Percentiles rank a stretch among this genome's conserved stretches.
Conservation (phyloP, 345 rosid genomes). For the Ceriops zippeliana region DNA sequence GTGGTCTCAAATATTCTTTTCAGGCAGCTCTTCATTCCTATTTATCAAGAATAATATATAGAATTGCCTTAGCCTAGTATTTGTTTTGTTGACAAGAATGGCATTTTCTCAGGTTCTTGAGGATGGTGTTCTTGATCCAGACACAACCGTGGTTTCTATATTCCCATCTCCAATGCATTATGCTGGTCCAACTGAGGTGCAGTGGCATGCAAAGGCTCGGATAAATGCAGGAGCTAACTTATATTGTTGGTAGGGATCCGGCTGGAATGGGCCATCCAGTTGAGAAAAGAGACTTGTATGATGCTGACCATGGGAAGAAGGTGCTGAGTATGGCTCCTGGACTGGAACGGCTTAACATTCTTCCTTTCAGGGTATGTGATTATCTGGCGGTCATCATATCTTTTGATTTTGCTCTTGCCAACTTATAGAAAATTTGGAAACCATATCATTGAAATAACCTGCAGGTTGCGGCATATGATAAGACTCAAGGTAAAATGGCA, state of each 20-base stretch:
- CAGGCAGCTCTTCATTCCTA: background rate
- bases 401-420: background rate
- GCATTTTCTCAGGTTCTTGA: slow-evolving; percentile 71
- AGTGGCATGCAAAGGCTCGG: slow-evolving; percentile 99
- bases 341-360: slow-evolving; percentile 88
- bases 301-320: slow-evolving; percentile 98
- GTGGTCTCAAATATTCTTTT: background rate
- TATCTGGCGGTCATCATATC: background rate
- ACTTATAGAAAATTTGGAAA: slow-evolving; percentile 1
- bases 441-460: background rate
- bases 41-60: background rate
- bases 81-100: slow-evolving; percentile 6
- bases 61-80: background rate
- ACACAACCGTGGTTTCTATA: slow-evolving; percentile 91
- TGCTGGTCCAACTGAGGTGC: slow-evolving; percentile 99
- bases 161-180: slow-evolving; percentile 99
- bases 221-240: slow-evolving; percentile 98
- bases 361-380: slow-evolving; percentile 80
- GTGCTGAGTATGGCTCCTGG: slow-evolving; percentile 98
- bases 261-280: slow-evolving; percentile 98
- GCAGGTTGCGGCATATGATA: slow-evolving; percentile 95
- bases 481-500: slow-evolving; percentile 95
- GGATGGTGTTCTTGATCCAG: slow-evolving; percentile 99
- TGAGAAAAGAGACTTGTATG: slow-evolving; percentile 89
- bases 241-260: slow-evolving; percentile 99